These are phyloP conservation scores for Benincasa hispida DNA, from an alignment of 306 rosid genomes.

Conservation along the genomic window DNA sequence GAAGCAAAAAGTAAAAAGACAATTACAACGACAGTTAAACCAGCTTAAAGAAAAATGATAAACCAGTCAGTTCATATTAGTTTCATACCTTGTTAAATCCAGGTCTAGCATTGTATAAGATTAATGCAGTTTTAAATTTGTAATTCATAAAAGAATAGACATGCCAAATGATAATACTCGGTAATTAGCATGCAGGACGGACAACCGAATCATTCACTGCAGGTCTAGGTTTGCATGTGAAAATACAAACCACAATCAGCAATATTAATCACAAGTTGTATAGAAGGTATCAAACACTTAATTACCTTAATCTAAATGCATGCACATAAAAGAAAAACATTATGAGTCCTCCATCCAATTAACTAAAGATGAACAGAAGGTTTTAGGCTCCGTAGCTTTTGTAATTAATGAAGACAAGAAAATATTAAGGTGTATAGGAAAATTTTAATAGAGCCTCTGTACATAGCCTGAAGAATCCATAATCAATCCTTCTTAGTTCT, in stretches of 20 bases:
- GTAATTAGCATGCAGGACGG: neutral
- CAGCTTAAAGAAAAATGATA: neutral
- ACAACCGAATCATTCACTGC: neutral
- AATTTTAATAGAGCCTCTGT: neutral
- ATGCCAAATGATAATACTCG: neutral
- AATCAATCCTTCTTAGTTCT: neutral
- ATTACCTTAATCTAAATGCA: neutral
- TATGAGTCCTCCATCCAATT: neutral
- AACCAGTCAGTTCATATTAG: neutral
- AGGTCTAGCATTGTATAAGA: neutral
- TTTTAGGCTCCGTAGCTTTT: neutral
- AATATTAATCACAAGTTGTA: neutral
- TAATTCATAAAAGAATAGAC: neutral
- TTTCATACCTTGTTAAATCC: neutral
- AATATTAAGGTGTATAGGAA: neutral
- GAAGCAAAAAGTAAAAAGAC: neutral
- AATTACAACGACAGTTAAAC: neutral
- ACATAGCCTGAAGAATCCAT: neutral
- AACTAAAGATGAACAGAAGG: neutral
- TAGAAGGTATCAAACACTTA: neutral
- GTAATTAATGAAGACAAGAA: neutral
- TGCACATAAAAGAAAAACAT: neutral
- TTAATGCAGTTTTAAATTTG: too few relatives aligned
- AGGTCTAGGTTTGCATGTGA: neutral
- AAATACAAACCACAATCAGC: too few relatives aligned